These are phyloP conservation scores for Linnemannia hyalina DNA, from an alignment of 192 early-diverging fungal genomes.

Conservation along the genomic window DNA sequence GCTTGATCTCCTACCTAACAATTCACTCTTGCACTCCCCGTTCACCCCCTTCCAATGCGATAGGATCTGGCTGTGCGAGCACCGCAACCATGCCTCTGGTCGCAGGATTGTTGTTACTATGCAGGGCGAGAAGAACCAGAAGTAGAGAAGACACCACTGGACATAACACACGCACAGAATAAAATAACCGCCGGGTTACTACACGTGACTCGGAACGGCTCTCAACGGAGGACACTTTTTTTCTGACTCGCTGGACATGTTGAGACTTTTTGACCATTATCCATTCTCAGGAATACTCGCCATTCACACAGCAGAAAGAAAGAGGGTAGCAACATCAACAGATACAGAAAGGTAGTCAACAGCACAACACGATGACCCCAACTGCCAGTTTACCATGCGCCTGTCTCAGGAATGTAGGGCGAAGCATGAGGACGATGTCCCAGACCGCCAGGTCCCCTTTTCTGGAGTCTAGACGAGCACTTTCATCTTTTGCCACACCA, in stretches of 20 bases:
- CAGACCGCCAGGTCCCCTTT: neutral
- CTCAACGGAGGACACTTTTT: too few relatives aligned
- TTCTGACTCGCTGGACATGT: too few relatives aligned
- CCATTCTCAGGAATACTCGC: neutral
- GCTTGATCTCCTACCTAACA: too few relatives aligned
- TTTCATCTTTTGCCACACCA: neutral
- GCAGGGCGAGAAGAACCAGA: conserved; percentile 75
- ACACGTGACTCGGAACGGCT: too few relatives aligned
- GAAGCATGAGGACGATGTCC: neutral
- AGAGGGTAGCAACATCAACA: neutral
- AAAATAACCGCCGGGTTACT: too few relatives aligned
- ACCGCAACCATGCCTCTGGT: conserved; percentile 69
- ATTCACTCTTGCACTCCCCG: neutral
- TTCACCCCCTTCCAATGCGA: neutral
- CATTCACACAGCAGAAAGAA: neutral
- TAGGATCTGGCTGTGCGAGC: conserved; percentile 84
- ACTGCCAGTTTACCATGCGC: neutral
- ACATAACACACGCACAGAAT: too few relatives aligned
- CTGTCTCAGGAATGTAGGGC: neutral
- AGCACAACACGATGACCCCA: neutral
- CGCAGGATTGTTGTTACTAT: conserved; percentile 80
- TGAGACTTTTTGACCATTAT: neutral
- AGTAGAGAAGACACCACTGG: neutral
- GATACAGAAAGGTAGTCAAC: neutral
- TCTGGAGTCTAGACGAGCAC: neutral